Percentiles rank a stretch among this genome's conserved stretches.
phyloP scores from a whole-genome alignment of 345 rosid genomes.

The Gossypium raimondii region DNA sequence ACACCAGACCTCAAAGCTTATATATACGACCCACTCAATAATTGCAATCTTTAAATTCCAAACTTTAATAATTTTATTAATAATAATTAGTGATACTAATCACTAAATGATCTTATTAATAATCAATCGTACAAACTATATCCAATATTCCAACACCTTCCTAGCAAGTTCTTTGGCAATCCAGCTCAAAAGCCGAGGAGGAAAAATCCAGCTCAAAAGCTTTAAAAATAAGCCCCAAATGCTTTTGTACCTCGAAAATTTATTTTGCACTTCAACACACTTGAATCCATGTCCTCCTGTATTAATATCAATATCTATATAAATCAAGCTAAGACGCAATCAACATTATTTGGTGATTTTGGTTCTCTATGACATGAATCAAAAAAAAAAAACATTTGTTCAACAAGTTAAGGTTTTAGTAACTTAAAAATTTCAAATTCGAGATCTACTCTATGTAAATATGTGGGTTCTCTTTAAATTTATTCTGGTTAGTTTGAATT shows the following conservation, averaged over 20 bases:
- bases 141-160: neutral
- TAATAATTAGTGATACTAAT: neutral
- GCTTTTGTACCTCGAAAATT: neutral
- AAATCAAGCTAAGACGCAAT: accelerated
- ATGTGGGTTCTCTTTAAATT: no score
- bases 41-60: neutral
- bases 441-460: no score
- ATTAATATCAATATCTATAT: no score
- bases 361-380: no score
- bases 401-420: no score
- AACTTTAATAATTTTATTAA: neutral
- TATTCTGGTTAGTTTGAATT: no score
- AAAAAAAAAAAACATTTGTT: no score
- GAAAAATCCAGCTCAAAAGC: neutral
- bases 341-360: no score
- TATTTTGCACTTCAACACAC: no score
- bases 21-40: slow-evolving; percentile 4
- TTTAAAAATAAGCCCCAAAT: neutral
- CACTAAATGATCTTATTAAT: no score
- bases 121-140: neutral
- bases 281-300: accelerated
- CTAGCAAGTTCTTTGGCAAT: neutral
- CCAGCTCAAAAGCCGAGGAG: neutral
- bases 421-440: no score
- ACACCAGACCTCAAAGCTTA: neutral